Evolutionary conservation across 441 rosid genomes (phyloP).

Genomic region (Croton setiger): DNA sequence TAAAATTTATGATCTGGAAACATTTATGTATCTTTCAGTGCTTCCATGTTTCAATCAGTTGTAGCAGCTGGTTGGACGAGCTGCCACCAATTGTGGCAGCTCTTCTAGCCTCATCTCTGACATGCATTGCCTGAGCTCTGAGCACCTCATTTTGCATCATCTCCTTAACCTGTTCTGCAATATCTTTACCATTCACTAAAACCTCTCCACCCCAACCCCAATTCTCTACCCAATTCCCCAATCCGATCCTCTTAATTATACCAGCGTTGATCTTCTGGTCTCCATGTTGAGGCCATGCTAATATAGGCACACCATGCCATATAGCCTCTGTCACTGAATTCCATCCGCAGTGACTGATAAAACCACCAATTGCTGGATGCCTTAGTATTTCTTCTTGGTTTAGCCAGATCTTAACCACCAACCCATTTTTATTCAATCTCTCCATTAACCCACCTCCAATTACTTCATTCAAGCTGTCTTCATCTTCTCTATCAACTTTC

Average conservation of each 20-base stretch:
- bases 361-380: slow-evolving; percentile 36
- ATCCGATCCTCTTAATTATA: slow-evolving; percentile 32
- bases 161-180: slow-evolving; percentile 23
- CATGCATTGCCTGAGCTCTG: slow-evolving; percentile 23
- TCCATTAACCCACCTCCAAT: slow-evolving; percentile 25
- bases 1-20: not conserved
- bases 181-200: slow-evolving; percentile 26
- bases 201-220: slow-evolving; percentile 36
- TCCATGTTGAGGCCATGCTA: slow-evolving; percentile 45
- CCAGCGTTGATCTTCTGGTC: slow-evolving; percentile 43
- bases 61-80: slow-evolving; percentile 3
- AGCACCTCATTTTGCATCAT: slow-evolving; percentile 30
- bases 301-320: slow-evolving; percentile 35
- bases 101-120: slow-evolving; percentile 30
- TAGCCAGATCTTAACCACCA: slow-evolving; percentile 37
- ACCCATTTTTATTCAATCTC: slow-evolving; percentile 25
- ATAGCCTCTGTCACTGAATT: slow-evolving; percentile 44
- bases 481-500: slow-evolving; percentile 37
- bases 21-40: not conserved
- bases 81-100: slow-evolving; percentile 14
- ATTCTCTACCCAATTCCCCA: slow-evolving; percentile 31
- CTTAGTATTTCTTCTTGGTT: slow-evolving; percentile 33
- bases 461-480: slow-evolving; percentile 16
- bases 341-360: slow-evolving; percentile 53
- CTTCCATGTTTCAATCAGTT: slow-evolving; percentile 14